phyloP scores from a whole-genome alignment of 257 asterid genomes.

The Solanum pimpinellifolium region DNA sequence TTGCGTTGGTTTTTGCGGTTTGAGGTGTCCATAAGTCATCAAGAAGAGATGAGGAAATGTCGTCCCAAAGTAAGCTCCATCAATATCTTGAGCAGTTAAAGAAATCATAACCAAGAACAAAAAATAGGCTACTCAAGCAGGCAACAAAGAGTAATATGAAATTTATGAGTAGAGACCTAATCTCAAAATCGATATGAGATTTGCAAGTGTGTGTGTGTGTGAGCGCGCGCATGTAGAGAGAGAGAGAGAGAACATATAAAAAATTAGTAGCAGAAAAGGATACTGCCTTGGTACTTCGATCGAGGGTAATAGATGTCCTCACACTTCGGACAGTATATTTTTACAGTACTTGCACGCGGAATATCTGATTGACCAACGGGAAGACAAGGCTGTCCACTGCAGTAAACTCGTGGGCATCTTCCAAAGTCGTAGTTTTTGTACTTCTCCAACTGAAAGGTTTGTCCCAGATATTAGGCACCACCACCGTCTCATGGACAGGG shows the following conservation, averaged over 20 bases:
- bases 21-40: slow-evolving; percentile 94
- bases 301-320: slow-evolving; percentile 94
- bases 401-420: slow-evolving; percentile 93
- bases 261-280: slow-evolving; percentile 32
- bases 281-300: slow-evolving; percentile 98
- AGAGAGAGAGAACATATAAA: neutral
- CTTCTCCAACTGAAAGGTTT: slow-evolving; percentile 67
- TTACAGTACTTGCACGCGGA: slow-evolving; percentile 82
- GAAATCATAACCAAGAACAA: slow-evolving; percentile 13
- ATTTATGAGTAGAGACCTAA: neutral
- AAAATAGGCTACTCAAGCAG: neutral
- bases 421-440: slow-evolving; percentile 91
- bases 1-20: slow-evolving; percentile 79
- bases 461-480: neutral
- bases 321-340: slow-evolving; percentile 94
- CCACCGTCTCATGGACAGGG: neutral
- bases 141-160: neutral
- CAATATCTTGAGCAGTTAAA: slow-evolving; percentile 68
- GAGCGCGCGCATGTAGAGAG: too few species aligned
- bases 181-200: neutral
- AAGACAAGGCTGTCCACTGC: slow-evolving; percentile 95
- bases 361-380: slow-evolving; percentile 96
- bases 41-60: slow-evolving; percentile 92
- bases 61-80: slow-evolving; percentile 90
- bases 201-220: neutral